Evolutionary conservation across 148 eudicot genomes (phyloP).

Genomic region (Camellia lanceoleosa): DNA sequence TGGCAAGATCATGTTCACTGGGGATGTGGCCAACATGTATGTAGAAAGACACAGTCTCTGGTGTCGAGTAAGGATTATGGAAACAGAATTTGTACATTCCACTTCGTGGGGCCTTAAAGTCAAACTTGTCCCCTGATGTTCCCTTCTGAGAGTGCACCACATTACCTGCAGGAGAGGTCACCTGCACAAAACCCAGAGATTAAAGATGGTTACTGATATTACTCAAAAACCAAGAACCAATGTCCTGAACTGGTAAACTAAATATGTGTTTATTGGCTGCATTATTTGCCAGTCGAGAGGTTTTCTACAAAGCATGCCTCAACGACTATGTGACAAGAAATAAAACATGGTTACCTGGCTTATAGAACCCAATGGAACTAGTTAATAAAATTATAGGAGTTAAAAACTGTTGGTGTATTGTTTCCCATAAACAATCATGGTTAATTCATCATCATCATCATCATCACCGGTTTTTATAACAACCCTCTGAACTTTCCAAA

Average conservation of each 20-base stretch:
- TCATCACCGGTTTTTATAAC: background rate
- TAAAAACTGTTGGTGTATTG: background rate
- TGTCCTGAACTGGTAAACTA: background rate
- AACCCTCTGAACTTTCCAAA: background rate
- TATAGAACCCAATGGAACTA: background rate
- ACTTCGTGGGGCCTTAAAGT: constrained; percentile 80
- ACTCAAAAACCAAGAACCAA: background rate
- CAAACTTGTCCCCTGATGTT: constrained; percentile 84
- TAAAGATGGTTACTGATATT: background rate
- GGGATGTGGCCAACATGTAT: constrained; percentile 96
- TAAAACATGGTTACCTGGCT: background rate
- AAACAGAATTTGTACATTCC: constrained; percentile 95
- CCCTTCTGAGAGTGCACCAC: constrained; percentile 68
- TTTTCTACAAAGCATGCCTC: background rate
- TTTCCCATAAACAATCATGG: background rate
- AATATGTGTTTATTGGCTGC: background rate
- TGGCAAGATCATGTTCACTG: constrained; percentile 79
- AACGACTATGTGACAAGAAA: background rate
- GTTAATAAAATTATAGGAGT: background rate
- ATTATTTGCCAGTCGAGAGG: background rate
- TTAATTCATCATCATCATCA: background rate
- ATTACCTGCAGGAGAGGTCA: constrained; percentile 69
- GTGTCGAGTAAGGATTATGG: constrained; percentile 76
- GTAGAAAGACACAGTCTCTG: constrained; percentile 89
- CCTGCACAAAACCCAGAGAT: constrained; percentile 44